Evolutionary conservation across 305 asterid genomes (phyloP).

Genomic region (Coffea humblotiana): DNA sequence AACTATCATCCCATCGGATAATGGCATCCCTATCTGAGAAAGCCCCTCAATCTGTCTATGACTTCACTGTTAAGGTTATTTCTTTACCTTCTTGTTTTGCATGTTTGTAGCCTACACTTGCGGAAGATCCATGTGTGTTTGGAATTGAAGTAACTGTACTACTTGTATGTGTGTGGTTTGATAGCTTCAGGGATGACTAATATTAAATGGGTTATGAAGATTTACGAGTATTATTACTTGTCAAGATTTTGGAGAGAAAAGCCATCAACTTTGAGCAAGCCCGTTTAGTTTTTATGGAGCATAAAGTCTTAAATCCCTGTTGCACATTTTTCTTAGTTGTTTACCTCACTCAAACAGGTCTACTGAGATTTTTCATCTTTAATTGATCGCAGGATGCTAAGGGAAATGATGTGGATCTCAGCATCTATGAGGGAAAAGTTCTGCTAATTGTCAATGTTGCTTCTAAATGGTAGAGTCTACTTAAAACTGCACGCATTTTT

Average conservation of each 20-base stretch:
- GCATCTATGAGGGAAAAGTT: slow-evolving; percentile 58
- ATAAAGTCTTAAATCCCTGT: too few relatives aligned
- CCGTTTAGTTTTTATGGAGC: background rate
- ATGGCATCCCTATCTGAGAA: slow-evolving; percentile 20
- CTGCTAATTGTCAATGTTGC: slow-evolving; percentile 82
- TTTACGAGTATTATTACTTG: background rate
- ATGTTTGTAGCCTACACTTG: background rate
- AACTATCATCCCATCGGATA: background rate
- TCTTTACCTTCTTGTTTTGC: background rate
- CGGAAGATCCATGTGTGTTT: background rate
- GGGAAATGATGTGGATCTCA: slow-evolving; percentile 59
- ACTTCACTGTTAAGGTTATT: slow-evolving; percentile 21
- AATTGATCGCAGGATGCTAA: slow-evolving; percentile 50
- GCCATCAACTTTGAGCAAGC: background rate
- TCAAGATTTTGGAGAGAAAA: background rate
- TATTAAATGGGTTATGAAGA: background rate
- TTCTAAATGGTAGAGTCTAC: slow-evolving; percentile 56
- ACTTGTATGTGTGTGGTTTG: background rate
- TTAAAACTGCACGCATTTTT: background rate
- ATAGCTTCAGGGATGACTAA: background rate
- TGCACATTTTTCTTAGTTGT: background rate
- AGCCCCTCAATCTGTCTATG: slow-evolving; percentile 20
- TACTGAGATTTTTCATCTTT: too few relatives aligned
- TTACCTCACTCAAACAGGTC: background rate
- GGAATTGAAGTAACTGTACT: background rate